Base-by-base conservation (phyloP, 805 yeast genomes). In the Saccharomycopsis babjevae region DNA sequence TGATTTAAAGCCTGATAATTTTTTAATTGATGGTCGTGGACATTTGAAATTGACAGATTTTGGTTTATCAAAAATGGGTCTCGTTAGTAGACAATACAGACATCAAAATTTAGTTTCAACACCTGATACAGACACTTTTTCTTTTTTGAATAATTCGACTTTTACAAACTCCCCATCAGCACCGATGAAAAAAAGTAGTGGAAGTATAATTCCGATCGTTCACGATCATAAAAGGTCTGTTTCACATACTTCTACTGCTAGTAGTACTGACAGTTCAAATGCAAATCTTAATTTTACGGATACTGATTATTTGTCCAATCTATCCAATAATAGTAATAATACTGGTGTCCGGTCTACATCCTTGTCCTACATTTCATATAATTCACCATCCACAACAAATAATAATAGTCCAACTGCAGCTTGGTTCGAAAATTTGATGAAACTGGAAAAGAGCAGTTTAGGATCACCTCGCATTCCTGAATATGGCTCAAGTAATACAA, bases 21-120 rank as follows among this genome's bases (percentile, higher is more conserved):
- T 94, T 40, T 76, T 94, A 65, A 91, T 94, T 65, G 98, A 92
- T 70, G 77, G 82, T 59, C 76, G 77, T 40, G 99, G 99, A 0
- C 99, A 94, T 73, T 72, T 94, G 64, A 94, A 94, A 72, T 74
- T 96, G 63, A 92, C 97, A 0, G 99, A 94, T 73, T 94, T 94
- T 76, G 99, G 99, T 0, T 78, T 94, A 54, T 88, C 96, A 8
- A 78, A 96, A 69, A 84, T 91, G 78, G 97, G 97, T 36, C 81
- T 92, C 54, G 82, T 90, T 42, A 86, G 90, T 46, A 83, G 97
- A 72, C 65, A 63, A 40, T 58, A 34, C 25, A 63, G 65, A 40
- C 65, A 62, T 43, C 97, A 91, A 69, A 79, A 81, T 15, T 43
- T 42, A 13, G 55, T 61, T 20, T 50, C 59, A 28, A 59, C 61